Evolutionary conservation across 2,329 filamentous ascomycete species (phyloP), one percentile per base, ranked within the genome.

Genomic region (Hymenoscyphus fraxineus): DNA sequence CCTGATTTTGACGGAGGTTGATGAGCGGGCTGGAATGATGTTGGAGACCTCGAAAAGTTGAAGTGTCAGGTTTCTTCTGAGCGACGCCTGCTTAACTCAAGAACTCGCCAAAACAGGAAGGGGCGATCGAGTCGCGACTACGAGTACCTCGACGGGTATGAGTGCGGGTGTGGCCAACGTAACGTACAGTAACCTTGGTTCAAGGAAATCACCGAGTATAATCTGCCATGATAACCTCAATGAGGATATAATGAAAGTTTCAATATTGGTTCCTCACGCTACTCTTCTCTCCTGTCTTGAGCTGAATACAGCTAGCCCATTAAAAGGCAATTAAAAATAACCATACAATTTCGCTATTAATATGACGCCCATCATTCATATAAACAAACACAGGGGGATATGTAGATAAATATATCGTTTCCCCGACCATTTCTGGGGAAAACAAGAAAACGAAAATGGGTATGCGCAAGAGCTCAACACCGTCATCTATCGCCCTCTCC

Each of bases 391-490:
- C 10, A 13, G 10, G 6, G 22, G 47, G 19, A 27, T 54, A 54
- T 54, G 22, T 54, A 27, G 0, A 10, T 35, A 35, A 7, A 35
- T 35, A 35, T 35, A 35, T 35, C 35, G 35, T 35, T 35, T 2
- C 35, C 9, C 13, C 22, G n/a, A 54, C 22, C 44, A 51, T 51
- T 22, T 13, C 47, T 13, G 22, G 22, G 22, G 13, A 19, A 27
- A 27, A 22, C 6, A 54, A 22, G 15, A 44, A n/a, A 44, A 54
- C 22, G 10, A 6, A 54, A 54, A 9, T 19, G 47, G 47, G 47
- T 54, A 54, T 54, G 47, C 19, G 47, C 47, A 54, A 54, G n/a
- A 27, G 44, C 19, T 54, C 19, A 54, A 54, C 47, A 54, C 22
- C 19, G 22, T 9, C 47, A 54, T 54, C 44, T 9, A 12, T 10